Conservation (phyloP, 192 early-diverging fungal genomes). For the Coemansia sp. region DNA sequence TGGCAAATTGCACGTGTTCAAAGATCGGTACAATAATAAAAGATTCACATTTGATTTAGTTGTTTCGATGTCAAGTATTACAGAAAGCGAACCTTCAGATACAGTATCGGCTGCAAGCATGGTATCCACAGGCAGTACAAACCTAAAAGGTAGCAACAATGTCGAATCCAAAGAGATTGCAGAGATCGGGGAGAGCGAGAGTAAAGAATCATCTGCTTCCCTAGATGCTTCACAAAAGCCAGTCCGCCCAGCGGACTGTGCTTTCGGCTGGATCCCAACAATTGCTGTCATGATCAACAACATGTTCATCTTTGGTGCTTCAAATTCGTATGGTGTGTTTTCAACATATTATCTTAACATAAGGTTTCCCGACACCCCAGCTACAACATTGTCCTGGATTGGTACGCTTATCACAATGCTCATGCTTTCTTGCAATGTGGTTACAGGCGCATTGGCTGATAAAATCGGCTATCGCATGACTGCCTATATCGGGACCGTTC, state of each 20-base stretch:
- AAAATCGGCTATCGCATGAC: conserved; percentile 34
- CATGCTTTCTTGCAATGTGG: conserved; percentile 28
- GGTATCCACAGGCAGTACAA: background rate
- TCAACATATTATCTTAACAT: conserved; percentile 48
- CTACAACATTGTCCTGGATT: conserved; percentile 41
- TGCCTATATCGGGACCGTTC: conserved; percentile 32
- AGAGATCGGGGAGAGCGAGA: background rate
- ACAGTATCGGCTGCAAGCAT: background rate
- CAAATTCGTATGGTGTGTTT: conserved; percentile 49
- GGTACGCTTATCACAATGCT: conserved; percentile 34
- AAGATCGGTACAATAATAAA: background rate
- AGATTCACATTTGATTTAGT: background rate
- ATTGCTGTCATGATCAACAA: conserved; percentile 56
- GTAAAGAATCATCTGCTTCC: background rate
- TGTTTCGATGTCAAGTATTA: background rate
- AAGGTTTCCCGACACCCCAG: conserved; percentile 27
- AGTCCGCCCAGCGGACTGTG: conserved; percentile 26
- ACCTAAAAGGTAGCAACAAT: background rate
- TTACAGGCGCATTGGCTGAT: conserved; percentile 43
- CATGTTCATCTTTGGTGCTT: conserved; percentile 43
- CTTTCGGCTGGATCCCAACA: conserved; percentile 45
- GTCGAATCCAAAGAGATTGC: background rate
- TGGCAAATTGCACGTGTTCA: background rate
- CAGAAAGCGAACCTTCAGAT: background rate
- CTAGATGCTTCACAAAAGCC: background rate